Percentiles rank a stretch among this genome's conserved stretches.
These are phyloP conservation scores for Erigeron philadelphicus DNA, from an alignment of 140 eudicot genomes.

Conservation along the genomic window DNA sequence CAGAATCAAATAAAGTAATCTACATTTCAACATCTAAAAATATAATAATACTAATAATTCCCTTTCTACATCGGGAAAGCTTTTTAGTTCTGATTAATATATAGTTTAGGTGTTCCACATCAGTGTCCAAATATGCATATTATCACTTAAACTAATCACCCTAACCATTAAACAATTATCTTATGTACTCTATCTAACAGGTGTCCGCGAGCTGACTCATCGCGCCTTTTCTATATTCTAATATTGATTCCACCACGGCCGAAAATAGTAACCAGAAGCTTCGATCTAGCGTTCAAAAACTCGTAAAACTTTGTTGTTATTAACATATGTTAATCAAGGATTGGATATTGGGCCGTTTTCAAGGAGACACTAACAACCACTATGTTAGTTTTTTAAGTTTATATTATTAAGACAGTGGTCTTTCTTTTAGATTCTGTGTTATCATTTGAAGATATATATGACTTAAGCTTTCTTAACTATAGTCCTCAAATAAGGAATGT, in stretches of 20 bases:
- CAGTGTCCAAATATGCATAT: slow-evolving; percentile 39
- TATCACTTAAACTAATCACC: slow-evolving; percentile 34
- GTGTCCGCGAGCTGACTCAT: slow-evolving; percentile 54
- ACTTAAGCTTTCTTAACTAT: slow-evolving; percentile 26
- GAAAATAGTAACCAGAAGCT: slow-evolving; percentile 44
- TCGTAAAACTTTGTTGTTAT: slow-evolving; percentile 15
- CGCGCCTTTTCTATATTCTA: slow-evolving; percentile 19
- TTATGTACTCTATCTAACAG: slow-evolving; percentile 31
- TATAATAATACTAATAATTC: slow-evolving; percentile 3
- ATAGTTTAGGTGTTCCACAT: slow-evolving; percentile 34
- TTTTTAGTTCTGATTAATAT: slow-evolving; percentile 21
- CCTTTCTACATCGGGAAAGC: slow-evolving; percentile 35
- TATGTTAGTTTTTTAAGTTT: slow-evolving; percentile 21
- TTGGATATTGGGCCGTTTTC: slow-evolving; percentile 49
- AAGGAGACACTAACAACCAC: slow-evolving; percentile 59
- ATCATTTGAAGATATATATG: slow-evolving; percentile 23
- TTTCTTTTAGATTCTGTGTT: slow-evolving; percentile 33
- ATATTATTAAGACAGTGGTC: slow-evolving; percentile 18
- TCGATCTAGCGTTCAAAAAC: slow-evolving; percentile 29
- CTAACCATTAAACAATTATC: slow-evolving; percentile 21
- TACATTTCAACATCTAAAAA: slow-evolving; percentile 13
- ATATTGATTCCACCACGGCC: slow-evolving; percentile 33
- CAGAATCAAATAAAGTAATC: slow-evolving; percentile 21
- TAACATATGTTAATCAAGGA: slow-evolving; percentile 38
- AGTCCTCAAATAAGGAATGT: slow-evolving; percentile 35